phyloP scores from a whole-genome alignment of 163 green algal genomes.

The Coccomyxa subellipsoidea region DNA sequence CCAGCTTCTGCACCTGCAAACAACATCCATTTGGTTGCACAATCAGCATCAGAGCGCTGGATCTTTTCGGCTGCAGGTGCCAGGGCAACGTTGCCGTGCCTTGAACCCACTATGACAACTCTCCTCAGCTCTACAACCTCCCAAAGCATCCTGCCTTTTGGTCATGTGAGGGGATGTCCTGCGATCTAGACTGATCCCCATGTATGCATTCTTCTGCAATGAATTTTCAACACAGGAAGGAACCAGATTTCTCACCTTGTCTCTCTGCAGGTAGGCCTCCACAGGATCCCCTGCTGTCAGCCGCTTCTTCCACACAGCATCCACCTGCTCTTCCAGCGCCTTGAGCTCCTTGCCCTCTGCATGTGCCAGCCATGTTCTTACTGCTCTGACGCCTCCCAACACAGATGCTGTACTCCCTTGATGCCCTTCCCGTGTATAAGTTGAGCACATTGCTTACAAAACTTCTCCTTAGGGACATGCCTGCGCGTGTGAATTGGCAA shows the following conservation, averaged over 20 bases:
- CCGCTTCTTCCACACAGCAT: constrained; percentile 27
- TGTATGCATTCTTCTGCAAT: neutral
- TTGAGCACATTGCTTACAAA: too few relatives aligned
- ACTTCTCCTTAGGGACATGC: neutral
- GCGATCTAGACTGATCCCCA: too few relatives aligned
- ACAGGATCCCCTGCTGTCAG: constrained; percentile 36
- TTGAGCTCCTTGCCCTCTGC: constrained; percentile 12
- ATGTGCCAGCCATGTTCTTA: constrained; percentile 1
- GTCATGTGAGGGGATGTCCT: neutral
- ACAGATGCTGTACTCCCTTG: neutral
- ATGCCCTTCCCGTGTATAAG: too few relatives aligned
- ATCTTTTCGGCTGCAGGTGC: neutral
- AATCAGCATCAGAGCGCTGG: neutral
- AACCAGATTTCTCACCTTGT: constrained; percentile 33
- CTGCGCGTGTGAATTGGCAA: neutral
- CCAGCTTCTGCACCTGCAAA: constrained; percentile 64
- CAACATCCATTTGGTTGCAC: neutral
- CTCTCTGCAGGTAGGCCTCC: constrained; percentile 49
- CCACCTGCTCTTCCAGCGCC: constrained; percentile 16
- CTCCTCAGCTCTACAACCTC: neutral
- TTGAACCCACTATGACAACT: neutral
- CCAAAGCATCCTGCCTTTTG: neutral
- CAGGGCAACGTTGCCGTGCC: neutral
- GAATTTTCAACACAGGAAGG: neutral
- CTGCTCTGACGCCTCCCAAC: neutral